Percentiles rank a stretch among this genome's conserved stretches.
These are phyloP conservation scores for Senna siamea DNA, from an alignment of 306 rosid genomes.

Conservation along the genomic window DNA sequence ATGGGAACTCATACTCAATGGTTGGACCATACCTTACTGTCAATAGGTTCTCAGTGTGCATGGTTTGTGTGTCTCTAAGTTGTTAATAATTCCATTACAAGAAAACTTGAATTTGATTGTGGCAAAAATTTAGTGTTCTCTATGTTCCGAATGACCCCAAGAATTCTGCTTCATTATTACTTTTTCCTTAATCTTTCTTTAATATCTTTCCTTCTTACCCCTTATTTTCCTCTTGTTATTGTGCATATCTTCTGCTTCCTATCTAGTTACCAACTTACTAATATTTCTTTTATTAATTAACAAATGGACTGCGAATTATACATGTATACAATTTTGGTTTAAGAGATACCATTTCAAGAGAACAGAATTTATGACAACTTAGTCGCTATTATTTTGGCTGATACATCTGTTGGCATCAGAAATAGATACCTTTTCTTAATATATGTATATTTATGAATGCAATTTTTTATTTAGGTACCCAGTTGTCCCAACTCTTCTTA, in stretches of 20 bases:
- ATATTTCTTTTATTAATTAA: not conserved
- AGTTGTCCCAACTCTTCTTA: constrained; percentile 86
- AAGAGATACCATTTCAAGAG: not conserved
- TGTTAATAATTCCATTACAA: constrained; percentile 15
- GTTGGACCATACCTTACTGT: constrained; percentile 1
- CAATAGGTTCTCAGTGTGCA: constrained; percentile 13
- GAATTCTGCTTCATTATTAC: constrained; percentile 9
- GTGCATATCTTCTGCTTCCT: not conserved
- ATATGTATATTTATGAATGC: not conserved
- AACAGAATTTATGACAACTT: not conserved
- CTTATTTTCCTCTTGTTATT: not conserved
- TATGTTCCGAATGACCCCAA: constrained; percentile 22
- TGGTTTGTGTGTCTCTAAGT: not conserved
- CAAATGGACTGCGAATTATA: not conserved
- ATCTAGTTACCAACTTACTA: not conserved
- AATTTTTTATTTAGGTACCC: constrained; percentile 68
- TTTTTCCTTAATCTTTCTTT: not conserved
- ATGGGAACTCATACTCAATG: not conserved
- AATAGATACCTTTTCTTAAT: not conserved
- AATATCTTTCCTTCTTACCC: not conserved
- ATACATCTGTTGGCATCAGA: constrained; percentile 9
- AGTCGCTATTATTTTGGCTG: not conserved
- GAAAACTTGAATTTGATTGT: constrained; percentile 14
- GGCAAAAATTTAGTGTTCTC: constrained; percentile 6
- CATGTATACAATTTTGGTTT: not conserved